Evolutionary conservation across 2,329 filamentous ascomycete species (phyloP), one percentile per base, ranked within the genome.

Genomic region (Tolypocladium inflatum): DNA sequence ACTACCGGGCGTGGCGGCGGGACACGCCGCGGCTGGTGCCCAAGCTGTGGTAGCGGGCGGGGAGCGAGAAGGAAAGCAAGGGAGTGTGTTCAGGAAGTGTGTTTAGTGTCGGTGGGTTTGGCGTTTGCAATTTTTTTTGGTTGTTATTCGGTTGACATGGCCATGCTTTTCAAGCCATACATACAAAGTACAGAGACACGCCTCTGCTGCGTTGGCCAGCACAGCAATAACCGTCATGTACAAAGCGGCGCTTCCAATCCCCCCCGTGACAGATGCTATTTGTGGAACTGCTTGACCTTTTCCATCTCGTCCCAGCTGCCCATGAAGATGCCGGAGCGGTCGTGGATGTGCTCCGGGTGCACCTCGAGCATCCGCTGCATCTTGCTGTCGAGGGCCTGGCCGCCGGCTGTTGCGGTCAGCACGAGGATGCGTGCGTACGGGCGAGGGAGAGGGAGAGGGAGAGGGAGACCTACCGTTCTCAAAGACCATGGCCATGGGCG

Each of bases 401-500:
- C 94, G 66, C 94, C 94, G 67, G 94, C 90, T 94, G 65, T 65
- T 75, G 70, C 55, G 55, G 55, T 45, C 21, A 15, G 23, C 33
- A 50, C 23, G 10, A 33, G 7, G 37, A 7, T 17, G 13, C 3
- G 3, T 13, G 23, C 9, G 9, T 11, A 57, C 21, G 21, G 5
- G n/a, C n/a, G n/a, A n/a, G n/a, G n/a, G n/a, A n/a, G n/a, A n/a
- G n/a, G 26, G 45, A 52, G 38, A 43, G 21, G 6, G 11, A 45
- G 6, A 9, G 9, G 23, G 38, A 3, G 33, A 78, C 87, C 76
- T 74, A 93, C 90, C 94, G 76, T 99, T 97, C 77, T 99, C 94
- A 74, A 99, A 97, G 8, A 99, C 84, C 87, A 97, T 89, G 30
- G 94, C 94, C 94, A 99, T 99, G 43, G 94, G 94, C 17, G 94